Base-by-base conservation (phyloP, 2,329 filamentous ascomycete genomes). In the Aspergillus sp. region DNA sequence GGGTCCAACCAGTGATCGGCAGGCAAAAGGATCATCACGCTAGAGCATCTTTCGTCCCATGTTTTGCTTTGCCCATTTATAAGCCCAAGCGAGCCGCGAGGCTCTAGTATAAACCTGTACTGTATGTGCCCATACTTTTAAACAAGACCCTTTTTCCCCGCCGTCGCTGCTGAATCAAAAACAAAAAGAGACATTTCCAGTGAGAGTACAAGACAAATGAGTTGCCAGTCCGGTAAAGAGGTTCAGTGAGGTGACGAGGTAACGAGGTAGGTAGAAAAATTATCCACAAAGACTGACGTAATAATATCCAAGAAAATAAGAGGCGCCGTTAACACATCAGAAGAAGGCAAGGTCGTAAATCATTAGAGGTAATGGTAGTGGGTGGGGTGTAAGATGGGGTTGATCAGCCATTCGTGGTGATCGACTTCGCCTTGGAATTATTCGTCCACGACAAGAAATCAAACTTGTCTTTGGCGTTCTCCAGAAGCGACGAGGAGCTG, bases 361-460 rank as follows among this genome's bases (percentile, higher is more conserved):
- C 64, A 46, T 66, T 31, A 65, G 27, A 55, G 47, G 31, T 21
- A 21, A 21, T 21, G 21, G 21, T 21, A 21, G 8, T 49, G 21
- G 21, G 44, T 39, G n/a, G 11, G 15, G 23, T 11, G 14, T 5
- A 23, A 14, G 4, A 17, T 19, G 19, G 3, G n/a, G 27, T 48
- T 17, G 31, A 51, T 68, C 60, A 76, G 58, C 71, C 69, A 55
- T 74, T 68, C 2, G 69, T 73, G 27, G 68, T 64, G 17, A 76
- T 68, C 8, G 74, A 71, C 64, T 77, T 77, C 11, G 70, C 62
- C 59, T 77, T 79, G 24, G 74, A 77, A 21, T 70, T 73, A 58
- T 79, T 75, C 37, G 80, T 78, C 80, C 80, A 83, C 31, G 75
- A 75, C 48, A 82, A 75, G 60, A 83, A 78, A 63, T 82, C 81